Conservation (phyloP, 768 basidiomycete genomes). For the Kondoa malvinella region DNA sequence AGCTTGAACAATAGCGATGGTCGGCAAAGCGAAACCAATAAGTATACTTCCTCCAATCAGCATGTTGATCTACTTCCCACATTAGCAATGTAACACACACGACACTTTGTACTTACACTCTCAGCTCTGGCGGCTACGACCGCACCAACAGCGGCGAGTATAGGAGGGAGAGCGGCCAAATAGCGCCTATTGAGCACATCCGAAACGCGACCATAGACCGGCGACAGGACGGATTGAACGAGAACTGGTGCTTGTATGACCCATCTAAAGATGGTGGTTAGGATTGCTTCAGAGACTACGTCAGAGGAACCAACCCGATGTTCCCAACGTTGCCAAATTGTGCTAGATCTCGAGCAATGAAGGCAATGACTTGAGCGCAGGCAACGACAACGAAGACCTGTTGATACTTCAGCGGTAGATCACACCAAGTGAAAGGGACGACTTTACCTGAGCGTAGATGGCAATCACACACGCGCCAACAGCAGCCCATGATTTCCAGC, state of each 20-base stretch:
- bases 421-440: background rate
- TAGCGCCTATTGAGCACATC: conserved; percentile 15
- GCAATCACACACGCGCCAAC: background rate
- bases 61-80: conserved; percentile 11
- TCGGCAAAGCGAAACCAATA: conserved; percentile 14
- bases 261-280: conserved; percentile 15
- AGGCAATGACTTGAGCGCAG: background rate
- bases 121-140: conserved; percentile 9
- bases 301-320: too few relatives aligned
- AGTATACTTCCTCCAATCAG: conserved; percentile 17
- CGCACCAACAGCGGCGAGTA: conserved; percentile 14
- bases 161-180: conserved; percentile 17
- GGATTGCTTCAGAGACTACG: too few relatives aligned
- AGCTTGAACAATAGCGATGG: conserved; percentile 17
- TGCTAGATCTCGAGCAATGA: background rate
- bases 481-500: background rate
- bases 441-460: background rate
- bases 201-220: conserved; percentile 14
- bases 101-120: too few relatives aligned
- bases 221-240: conserved; percentile 16
- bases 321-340: background rate
- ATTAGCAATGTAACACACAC: too few relatives aligned
- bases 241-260: conserved; percentile 18
- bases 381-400: background rate
- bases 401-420: background rate